phyloP scores from a whole-genome alignment of 1,284 basidiomycete genomes.

The Phenoliferia sp. region DNA sequence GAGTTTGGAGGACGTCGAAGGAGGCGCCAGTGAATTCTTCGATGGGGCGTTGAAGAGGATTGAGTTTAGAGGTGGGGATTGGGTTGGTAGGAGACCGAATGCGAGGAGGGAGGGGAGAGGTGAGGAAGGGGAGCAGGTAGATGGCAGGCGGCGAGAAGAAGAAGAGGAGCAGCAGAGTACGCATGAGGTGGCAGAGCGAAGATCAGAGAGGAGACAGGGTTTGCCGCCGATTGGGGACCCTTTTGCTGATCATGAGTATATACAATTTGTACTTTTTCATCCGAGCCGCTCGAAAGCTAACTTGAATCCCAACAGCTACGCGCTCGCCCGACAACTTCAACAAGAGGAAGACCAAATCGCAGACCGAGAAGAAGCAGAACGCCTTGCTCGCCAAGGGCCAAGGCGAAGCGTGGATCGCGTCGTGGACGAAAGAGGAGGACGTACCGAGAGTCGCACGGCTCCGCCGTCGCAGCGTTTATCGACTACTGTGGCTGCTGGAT shows the following conservation, averaged over 20 bases:
- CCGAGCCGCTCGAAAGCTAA: not conserved
- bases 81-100: not conserved
- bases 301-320: constrained; percentile 46
- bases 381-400: not conserved
- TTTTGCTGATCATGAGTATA: constrained; percentile 47
- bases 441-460: not conserved
- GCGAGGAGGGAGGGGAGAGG: not conserved
- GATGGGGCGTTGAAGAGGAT: constrained; percentile 5
- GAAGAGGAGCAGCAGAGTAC: too few relatives aligned
- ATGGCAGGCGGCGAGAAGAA: not conserved
- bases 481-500: not conserved
- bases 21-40: constrained; percentile 63
- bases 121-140: not conserved
- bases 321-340: constrained; percentile 64
- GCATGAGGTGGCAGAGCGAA: too few relatives aligned
- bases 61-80: constrained; percentile 33
- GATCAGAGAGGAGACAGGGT: too few relatives aligned
- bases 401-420: not conserved
- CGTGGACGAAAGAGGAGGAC: not conserved
- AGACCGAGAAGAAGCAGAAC: constrained; percentile 22
- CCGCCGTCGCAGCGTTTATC: not conserved
- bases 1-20: constrained; percentile 78
- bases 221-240: constrained; percentile 37
- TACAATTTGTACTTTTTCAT: constrained; percentile 15
- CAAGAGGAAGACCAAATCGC: constrained; percentile 62